Evolutionary conservation across 2,329 filamentous ascomycete genomes (phyloP).

Genomic region (Pyricularia sp.): DNA sequence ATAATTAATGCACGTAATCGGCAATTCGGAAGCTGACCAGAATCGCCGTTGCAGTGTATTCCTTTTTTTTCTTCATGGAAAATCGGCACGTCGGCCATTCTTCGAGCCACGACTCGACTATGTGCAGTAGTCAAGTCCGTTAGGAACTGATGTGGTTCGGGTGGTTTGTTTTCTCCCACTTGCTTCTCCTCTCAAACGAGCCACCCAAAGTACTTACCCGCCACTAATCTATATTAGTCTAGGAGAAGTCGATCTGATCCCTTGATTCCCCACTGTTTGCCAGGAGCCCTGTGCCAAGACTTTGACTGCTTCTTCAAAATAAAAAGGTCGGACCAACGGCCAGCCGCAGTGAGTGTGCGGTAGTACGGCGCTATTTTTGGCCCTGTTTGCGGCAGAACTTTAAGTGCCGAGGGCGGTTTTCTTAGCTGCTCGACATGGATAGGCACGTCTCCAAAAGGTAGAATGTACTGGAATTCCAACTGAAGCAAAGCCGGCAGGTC

Average conservation of each 20-base stretch:
- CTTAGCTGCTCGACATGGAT: background rate
- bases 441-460: background rate
- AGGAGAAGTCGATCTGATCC: background rate
- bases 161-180: background rate
- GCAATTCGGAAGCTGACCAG: background rate
- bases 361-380: background rate
- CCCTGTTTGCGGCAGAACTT: background rate
- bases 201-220: background rate
- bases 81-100: background rate
- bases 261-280: background rate
- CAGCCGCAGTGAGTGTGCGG: background rate
- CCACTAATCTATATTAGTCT: background rate
- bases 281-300: background rate
- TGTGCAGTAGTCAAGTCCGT: background rate
- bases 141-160: background rate
- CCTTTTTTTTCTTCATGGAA: background rate
- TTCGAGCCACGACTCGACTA: background rate
- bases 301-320: background rate
- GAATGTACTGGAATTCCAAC: background rate
- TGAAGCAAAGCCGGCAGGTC: background rate
- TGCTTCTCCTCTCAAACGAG: background rate
- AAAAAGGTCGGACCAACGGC: background rate
- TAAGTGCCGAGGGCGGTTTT: background rate
- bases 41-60: background rate
- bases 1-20: background rate